Evolutionary conservation across 2,329 filamentous ascomycete species (phyloP).

Genomic region (Penicillium sp.): DNA sequence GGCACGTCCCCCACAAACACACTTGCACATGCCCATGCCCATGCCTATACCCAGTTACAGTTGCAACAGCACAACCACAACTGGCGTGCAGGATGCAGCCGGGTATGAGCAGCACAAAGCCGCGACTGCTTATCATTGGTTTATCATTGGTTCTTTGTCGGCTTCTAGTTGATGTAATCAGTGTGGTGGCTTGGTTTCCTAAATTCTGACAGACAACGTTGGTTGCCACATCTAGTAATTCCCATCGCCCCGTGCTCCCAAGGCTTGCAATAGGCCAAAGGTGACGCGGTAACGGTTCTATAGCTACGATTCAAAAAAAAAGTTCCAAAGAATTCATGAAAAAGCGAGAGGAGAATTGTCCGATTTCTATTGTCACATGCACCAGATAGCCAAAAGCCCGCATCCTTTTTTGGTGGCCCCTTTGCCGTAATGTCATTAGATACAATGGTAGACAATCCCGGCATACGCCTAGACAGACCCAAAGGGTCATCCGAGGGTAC

Average conservation of each 20-base stretch:
- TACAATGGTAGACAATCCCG: slow-evolving; percentile 43
- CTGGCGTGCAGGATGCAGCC: neutral
- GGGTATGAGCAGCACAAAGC: neutral
- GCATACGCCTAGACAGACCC: slow-evolving; percentile 23
- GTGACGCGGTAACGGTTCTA: slow-evolving; percentile 12
- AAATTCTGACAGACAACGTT: neutral
- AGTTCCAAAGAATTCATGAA: slow-evolving; percentile 10
- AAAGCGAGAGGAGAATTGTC: slow-evolving; percentile 47
- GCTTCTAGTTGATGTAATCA: neutral
- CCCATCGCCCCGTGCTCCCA: neutral
- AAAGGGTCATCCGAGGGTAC: slow-evolving; percentile 25
- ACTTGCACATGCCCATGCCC: no score
- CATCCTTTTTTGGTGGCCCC: slow-evolving; percentile 40
- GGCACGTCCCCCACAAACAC: neutral
- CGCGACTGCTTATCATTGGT: neutral
- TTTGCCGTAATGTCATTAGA: slow-evolving; percentile 46
- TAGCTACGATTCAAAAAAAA: neutral
- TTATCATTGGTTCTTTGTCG: neutral
- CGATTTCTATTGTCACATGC: slow-evolving; percentile 45
- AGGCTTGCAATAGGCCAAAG: neutral
- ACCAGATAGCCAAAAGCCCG: slow-evolving; percentile 35
- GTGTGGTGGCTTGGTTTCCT: neutral
- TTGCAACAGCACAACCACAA: neutral
- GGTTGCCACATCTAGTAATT: neutral
- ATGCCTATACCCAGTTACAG: neutral